Base-by-base conservation (phyloP, 163 green algal genomes). In the Scenedesmus sp. region DNA sequence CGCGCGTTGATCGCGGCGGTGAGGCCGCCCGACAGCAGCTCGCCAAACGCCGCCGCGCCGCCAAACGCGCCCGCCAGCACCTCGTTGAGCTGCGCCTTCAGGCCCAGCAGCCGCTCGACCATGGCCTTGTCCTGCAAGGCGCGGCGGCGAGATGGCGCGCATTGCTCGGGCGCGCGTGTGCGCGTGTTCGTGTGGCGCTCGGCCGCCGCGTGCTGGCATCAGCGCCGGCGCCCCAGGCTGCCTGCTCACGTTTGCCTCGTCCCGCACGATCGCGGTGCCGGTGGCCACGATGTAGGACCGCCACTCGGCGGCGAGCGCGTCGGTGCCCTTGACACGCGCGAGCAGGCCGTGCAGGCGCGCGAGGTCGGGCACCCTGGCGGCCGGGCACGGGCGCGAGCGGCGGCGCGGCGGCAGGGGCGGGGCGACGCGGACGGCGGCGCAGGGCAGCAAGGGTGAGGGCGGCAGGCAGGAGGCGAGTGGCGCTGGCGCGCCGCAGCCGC, bases 1-100 rank as follows among this genome's bases (percentile, higher is more conserved):
- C 94, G 91, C 81, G 92, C 84, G 89, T 99, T 99, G 78, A 99
- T 94, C 75, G 64, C 65, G 18, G 39, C 53, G 39, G 69, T 39
- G 51, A 83, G 53, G 3, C 51, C 86, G 39, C 96, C 92, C 74
- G 97, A 98, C 0, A 98, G 83, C 3, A 89, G 84, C 51, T 91
- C 84, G 1, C 63, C 74, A 77, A 98, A 98, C 4, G 75, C 48
- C 22, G 93, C 88, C 20, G 91, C 87, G 31, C 74, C 53, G 0
- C 70, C 67, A 81, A 99, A 98, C 33, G 88, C 73, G 17, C 78
- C 70, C 3, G 73, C 53, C 48, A 97, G 74, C 24, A 97, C 81
- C 20, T 80, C 71, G 80, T 98, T 91, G 44, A 97, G 75, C 18
- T 78, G 57, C 0, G 53, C 64, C 84, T 97, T 97, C 34, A 98